A percentile compares a stretch with the other conserved stretches of the same genome.
Evolutionary conservation across 2,329 filamentous ascomycete genomes (phyloP).

Genomic region (Pseudogymnoascus sp.): DNA sequence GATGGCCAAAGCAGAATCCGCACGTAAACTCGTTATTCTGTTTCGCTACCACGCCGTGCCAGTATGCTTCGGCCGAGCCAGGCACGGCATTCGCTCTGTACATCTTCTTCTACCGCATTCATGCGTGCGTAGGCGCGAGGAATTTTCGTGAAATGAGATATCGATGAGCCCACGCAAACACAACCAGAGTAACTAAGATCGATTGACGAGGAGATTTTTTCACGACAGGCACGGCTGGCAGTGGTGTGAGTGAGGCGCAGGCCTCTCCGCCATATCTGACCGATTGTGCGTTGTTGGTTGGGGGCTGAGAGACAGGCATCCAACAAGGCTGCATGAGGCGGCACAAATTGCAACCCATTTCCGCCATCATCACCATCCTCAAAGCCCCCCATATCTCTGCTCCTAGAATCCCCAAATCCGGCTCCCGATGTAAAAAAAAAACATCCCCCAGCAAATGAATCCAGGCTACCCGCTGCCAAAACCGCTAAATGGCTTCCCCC

Average conservation of each 20-base stretch:
- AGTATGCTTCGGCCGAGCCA: no score
- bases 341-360: not conserved
- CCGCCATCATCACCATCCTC: not conserved
- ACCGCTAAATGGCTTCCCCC: conserved; percentile 8
- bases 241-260: not conserved
- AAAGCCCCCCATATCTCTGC: not conserved
- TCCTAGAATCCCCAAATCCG: not conserved
- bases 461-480: not conserved
- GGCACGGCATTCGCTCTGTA: no score
- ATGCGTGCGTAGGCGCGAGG: not conserved
- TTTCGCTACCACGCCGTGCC: no score
- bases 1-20: not conserved
- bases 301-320: not conserved
- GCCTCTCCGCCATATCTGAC: not conserved
- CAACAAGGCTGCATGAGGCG: not conserved
- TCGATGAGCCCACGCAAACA: not conserved
- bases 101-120: not conserved
- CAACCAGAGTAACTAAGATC: not conserved
- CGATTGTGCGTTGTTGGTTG: not conserved
- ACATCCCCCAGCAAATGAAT: not conserved
- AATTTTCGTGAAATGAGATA: not conserved
- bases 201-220: not conserved
- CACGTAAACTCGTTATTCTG: not conserved
- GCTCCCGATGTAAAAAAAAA: not conserved
- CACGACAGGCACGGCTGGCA: not conserved